Conservation (phyloP, 257 asterid genomes). For the Solanum pinnatisectum region DNA sequence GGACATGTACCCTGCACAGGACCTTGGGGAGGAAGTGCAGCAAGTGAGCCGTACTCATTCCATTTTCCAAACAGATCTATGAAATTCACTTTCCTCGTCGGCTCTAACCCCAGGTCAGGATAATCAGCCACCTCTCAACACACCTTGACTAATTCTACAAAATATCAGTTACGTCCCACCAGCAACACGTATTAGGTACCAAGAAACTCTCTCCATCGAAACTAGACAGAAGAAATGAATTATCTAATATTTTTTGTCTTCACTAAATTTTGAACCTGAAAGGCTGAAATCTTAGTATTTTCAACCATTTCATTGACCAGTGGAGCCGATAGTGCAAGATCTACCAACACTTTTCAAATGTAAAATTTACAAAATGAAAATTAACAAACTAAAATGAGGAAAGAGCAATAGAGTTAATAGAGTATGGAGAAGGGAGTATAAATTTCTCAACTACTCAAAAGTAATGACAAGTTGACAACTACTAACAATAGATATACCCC, state of each 20-base stretch:
- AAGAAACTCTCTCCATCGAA: fast-evolving
- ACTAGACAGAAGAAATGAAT: no score
- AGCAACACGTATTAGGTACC: not conserved
- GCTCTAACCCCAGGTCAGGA: not conserved
- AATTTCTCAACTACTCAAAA: not conserved
- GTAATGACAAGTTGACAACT: not conserved
- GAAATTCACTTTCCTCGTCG: not conserved
- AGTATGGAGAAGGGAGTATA: not conserved
- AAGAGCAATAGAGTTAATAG: no score
- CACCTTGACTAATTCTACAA: not conserved
- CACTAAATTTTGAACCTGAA: not conserved
- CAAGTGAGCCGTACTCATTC: not conserved
- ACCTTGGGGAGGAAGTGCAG: not conserved
- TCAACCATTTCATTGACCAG: not conserved
- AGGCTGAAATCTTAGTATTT: no score
- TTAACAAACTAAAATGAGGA: no score
- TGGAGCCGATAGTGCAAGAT: not conserved
- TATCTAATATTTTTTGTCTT: not conserved
- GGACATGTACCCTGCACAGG: fast-evolving
- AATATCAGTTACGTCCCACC: not conserved
- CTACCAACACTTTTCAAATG: not conserved
- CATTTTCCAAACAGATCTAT: not conserved
- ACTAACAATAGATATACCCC: not conserved
- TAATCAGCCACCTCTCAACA: not conserved
- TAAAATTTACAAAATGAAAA: no score